Evolutionary conservation across 2,329 filamentous ascomycete genomes (phyloP).

Genomic region (Mycosphaerella arachidis): DNA sequence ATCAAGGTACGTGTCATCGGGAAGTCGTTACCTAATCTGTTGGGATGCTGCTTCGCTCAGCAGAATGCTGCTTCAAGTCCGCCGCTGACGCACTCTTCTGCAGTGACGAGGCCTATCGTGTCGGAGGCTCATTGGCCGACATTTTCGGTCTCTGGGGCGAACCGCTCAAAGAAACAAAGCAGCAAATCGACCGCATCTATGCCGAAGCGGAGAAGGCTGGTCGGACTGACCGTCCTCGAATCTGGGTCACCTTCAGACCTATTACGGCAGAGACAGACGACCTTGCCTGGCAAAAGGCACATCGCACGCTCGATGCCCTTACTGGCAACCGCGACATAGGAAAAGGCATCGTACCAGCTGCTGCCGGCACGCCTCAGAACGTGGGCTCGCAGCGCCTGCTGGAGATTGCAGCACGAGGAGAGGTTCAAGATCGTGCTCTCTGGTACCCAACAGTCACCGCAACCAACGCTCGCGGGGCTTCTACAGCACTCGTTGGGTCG

Average conservation of each 20-base stretch:
- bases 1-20: conserved; percentile 36
- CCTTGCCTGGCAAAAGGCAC: conserved; percentile 58
- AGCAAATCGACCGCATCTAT: conserved; percentile 59
- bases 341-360: conserved; percentile 21
- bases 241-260: conserved; percentile 62
- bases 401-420: conserved; percentile 53
- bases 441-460: conserved; percentile 62
- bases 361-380: conserved; percentile 49
- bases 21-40: no score
- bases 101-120: conserved; percentile 53
- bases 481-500: conserved; percentile 56
- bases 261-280: conserved; percentile 60
- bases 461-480: conserved; percentile 56
- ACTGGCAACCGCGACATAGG: conserved; percentile 38
- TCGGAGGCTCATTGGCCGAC: conserved; percentile 55
- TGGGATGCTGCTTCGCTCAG: no score
- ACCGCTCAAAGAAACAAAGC: conserved; percentile 58
- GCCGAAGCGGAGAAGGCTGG: conserved; percentile 56
- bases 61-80: not conserved
- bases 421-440: conserved; percentile 57
- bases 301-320: conserved; percentile 52
- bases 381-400: conserved; percentile 56
- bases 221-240: conserved; percentile 51
- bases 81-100: not conserved
- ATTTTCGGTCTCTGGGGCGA: conserved; percentile 64